Percentiles rank a stretch among this genome's conserved stretches.
Evolutionary conservation across 2,329 filamentous ascomycete genomes (phyloP).

Genomic region (Didymella pomorum): DNA sequence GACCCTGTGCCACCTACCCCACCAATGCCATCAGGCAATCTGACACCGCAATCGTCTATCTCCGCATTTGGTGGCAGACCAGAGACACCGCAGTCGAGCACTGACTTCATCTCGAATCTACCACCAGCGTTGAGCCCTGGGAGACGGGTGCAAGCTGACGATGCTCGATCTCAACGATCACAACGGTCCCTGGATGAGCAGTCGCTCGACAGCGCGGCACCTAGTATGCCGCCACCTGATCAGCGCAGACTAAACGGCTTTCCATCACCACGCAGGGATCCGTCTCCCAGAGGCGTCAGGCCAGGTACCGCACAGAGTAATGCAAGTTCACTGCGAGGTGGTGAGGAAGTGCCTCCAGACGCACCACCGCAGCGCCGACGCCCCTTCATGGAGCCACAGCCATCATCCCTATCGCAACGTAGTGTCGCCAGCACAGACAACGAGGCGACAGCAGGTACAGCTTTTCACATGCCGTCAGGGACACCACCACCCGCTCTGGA

Average conservation of each 20-base stretch:
- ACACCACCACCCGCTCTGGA: slow-evolving; percentile 38
- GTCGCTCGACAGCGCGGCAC: slow-evolving; percentile 31
- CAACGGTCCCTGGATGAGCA: slow-evolving; percentile 41
- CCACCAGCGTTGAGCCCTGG: slow-evolving; percentile 38
- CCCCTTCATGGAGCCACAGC: slow-evolving; percentile 69
- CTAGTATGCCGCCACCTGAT: slow-evolving; percentile 35
- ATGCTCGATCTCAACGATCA: slow-evolving; percentile 42
- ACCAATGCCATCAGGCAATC: slow-evolving; percentile 42
- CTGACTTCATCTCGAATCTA: slow-evolving; percentile 22
- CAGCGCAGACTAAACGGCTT: slow-evolving; percentile 43
- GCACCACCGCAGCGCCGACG: slow-evolving; percentile 67
- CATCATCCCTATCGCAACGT: slow-evolving; percentile 38
- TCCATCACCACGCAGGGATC: slow-evolving; percentile 38
- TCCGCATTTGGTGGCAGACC: slow-evolving; percentile 48
- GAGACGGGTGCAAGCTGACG: slow-evolving; percentile 39
- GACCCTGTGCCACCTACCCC: slow-evolving; percentile 42
- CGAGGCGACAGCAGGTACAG: slow-evolving; percentile 29
- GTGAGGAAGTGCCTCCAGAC: slow-evolving; percentile 40
- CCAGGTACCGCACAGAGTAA: slow-evolving; percentile 50
- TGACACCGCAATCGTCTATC: slow-evolving; percentile 52
- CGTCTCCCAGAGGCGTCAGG: slow-evolving; percentile 45
- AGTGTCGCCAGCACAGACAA: slow-evolving; percentile 36
- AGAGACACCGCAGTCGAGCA: slow-evolving; percentile 43
- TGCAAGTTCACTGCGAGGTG: slow-evolving; percentile 40
- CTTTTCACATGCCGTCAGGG: slow-evolving; percentile 37